These are phyloP conservation scores for Mollisia scopiformis DNA, from an alignment of 2,329 filamentous ascomycete species.

Conservation along the genomic window DNA sequence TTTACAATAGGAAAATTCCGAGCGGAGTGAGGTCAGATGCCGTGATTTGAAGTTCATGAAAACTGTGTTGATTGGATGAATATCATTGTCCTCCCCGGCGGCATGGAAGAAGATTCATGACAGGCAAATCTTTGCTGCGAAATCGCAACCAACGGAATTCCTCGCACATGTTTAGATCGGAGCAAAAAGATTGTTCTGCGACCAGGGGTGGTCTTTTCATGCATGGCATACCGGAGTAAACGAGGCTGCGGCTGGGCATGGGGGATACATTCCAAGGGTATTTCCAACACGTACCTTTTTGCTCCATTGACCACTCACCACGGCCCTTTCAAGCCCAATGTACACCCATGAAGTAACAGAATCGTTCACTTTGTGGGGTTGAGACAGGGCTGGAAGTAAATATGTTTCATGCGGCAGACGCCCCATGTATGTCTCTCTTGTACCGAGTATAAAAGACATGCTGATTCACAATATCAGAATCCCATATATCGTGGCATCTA, in stretches of 20 bases:
- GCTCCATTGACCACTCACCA: constrained; percentile 1
- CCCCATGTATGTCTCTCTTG: not conserved
- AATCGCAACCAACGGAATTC: constrained; percentile 1
- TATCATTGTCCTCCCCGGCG: not conserved
- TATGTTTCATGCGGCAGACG: constrained; percentile 13
- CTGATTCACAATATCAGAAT: constrained; percentile 1
- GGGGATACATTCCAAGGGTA: constrained; percentile 2
- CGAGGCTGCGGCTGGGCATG: constrained; percentile 18
- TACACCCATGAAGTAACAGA: constrained; percentile 18
- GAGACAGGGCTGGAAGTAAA: constrained; percentile 4
- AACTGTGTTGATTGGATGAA: not conserved
- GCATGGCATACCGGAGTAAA: constrained; percentile 3
- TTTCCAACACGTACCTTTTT: constrained; percentile 17
- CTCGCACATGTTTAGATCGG: not conserved
- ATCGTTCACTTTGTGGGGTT: constrained; percentile 25
- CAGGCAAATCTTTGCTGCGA: not conserved
- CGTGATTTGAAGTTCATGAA: not conserved
- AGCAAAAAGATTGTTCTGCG: constrained; percentile 8
- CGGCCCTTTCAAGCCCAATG: not conserved
- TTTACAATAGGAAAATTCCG: not conserved
- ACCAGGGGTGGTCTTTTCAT: constrained; percentile 2
- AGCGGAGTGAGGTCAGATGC: constrained; percentile 10
- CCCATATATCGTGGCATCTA: not conserved
- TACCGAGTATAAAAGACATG: no score
- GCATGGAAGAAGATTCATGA: not conserved